A percentile compares a stretch with the other conserved stretches of the same genome.
Conservation (phyloP, 495 filamentous ascomycete genomes). For the Penicillium maclennaniae region DNA sequence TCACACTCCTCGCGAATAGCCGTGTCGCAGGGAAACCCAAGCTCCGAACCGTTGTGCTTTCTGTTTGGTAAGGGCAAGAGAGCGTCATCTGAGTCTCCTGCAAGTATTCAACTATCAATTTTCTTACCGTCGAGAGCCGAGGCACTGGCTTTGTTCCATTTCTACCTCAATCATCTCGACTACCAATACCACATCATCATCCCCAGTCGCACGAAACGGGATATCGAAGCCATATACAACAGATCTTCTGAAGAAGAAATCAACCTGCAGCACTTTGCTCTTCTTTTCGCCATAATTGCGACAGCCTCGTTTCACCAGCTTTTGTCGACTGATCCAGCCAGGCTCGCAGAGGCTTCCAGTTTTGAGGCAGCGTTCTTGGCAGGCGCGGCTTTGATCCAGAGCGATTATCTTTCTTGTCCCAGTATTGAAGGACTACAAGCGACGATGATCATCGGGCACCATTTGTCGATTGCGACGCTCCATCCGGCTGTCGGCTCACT, state of each 20-base stretch:
- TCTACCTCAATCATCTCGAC: conserved; percentile 34
- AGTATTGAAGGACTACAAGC: conserved; percentile 46
- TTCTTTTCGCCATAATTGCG: conserved; percentile 40
- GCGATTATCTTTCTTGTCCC: conserved; percentile 31
- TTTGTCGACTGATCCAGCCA: conserved; percentile 19
- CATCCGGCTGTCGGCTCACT: conserved; percentile 28
- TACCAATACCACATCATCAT: conserved; percentile 41
- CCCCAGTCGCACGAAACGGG: conserved; percentile 16
- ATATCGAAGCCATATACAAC: conserved; percentile 35
- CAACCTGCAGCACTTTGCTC: conserved; percentile 27
- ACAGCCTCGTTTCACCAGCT: conserved; percentile 34
- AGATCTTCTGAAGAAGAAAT: conserved; percentile 9
- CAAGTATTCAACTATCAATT: conserved; percentile 18
- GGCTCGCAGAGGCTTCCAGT: conserved; percentile 25
- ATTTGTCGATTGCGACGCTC: conserved; percentile 27
- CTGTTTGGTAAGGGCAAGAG: not conserved
- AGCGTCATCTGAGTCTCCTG: conserved; percentile 20
- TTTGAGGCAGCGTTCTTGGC: conserved; percentile 29
- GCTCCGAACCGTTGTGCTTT: not conserved
- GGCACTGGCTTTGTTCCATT: conserved; percentile 30
- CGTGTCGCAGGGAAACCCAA: not conserved
- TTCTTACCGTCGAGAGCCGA: conserved; percentile 28
- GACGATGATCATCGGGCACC: conserved; percentile 36
- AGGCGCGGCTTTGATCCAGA: conserved; percentile 34
- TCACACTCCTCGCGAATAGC: conserved; percentile 4